A percentile compares a stretch with the other conserved stretches of the same genome.
These are phyloP conservation scores for Dactylellina sp. DNA, from an alignment of 2,329 filamentous ascomycete genomes.

Conservation along the genomic window DNA sequence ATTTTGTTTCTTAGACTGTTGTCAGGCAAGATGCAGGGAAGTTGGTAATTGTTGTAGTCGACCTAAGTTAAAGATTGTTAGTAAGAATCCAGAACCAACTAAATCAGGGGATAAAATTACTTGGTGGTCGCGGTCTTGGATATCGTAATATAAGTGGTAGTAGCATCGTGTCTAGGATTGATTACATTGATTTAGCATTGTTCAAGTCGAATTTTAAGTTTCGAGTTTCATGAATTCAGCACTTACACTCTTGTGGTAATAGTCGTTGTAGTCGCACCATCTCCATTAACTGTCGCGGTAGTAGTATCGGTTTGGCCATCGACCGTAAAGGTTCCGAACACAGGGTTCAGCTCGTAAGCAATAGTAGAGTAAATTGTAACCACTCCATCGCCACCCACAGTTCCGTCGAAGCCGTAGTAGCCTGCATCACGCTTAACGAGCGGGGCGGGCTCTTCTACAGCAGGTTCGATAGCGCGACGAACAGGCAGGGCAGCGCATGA, in stretches of 20 bases:
- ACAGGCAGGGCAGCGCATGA: conserved; percentile 4
- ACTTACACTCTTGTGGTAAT: conserved; percentile 31
- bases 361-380: conserved; percentile 32
- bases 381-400: conserved; percentile 8
- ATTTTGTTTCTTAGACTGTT: no score
- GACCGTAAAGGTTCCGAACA: conserved; percentile 17
- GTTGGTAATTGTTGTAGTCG: conserved; percentile 29
- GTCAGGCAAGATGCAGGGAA: conserved; percentile 32
- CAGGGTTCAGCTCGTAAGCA: conserved; percentile 18
- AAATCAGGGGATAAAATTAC: conserved; percentile 2
- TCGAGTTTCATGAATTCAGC: background rate
- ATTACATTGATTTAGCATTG: background rate
- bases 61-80: conserved; percentile 10
- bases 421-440: conserved; percentile 34
- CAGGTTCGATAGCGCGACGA: conserved; percentile 1
- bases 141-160: conserved; percentile 17
- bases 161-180: conserved; percentile 32
- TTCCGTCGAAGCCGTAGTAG: conserved; percentile 34
- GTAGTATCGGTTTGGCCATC: conserved; percentile 11
- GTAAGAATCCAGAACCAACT: background rate
- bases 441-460: background rate
- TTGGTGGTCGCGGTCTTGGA: conserved; percentile 28
- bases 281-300: conserved; percentile 20
- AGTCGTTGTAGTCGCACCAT: conserved; percentile 15
- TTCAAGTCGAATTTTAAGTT: background rate